Base-by-base conservation (phyloP, 2,329 filamentous ascomycete genomes). In the Coniochaeta prunicola region DNA sequence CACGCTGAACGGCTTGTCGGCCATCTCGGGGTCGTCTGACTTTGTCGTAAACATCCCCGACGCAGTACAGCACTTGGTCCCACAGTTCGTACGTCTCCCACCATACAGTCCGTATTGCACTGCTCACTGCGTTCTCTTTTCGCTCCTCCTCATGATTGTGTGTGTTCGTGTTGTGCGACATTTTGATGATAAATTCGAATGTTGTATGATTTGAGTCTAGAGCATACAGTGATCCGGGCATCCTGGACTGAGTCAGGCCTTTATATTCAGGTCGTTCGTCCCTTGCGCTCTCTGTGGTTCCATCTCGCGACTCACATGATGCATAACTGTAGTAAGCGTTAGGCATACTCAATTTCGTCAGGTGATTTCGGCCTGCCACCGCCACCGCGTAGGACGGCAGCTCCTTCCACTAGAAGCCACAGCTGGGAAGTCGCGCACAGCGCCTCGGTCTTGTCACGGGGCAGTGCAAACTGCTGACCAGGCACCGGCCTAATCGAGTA, bases 11-110 rank as follows among this genome's bases (percentile, higher is more conserved):
- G 48, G 30, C 28, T 28, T 21, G 34, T 30, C 45, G 45, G 9
- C 24, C 34, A 12, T 26, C 19, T 21, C 7, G 12, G 2, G 31
- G 21, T 48, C 34, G 24, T 15, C 21, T 38, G 31, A 58, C 33
- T 56, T 61, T 64, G 56, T 58, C 45, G 38, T 62, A 65, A 12
- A 61, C 15, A 19, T 54, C 31, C 33, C 64, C 64, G 1, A 66
- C 58, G 24, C 62, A 59, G 34, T 63, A 62, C 42, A 63, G 60
- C 24, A 64, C 61, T 5, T 56, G 56, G 30, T 66, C 64, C 64
- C 64, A 66, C 45, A 63, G 55, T 10, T 66, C 61, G 58, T 63
- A 63, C 6, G 57, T 61, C 60, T 64, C 62, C 38, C 34, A 36
- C 62, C 59, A 63, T 26, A 65, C 31, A 1, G 61, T 60, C 24